A percentile compares a stretch with the other conserved stretches of the same genome.
Evolutionary conservation across 495 filamentous ascomycete genomes (phyloP).

Genomic region (Penicillium coprophilum): DNA sequence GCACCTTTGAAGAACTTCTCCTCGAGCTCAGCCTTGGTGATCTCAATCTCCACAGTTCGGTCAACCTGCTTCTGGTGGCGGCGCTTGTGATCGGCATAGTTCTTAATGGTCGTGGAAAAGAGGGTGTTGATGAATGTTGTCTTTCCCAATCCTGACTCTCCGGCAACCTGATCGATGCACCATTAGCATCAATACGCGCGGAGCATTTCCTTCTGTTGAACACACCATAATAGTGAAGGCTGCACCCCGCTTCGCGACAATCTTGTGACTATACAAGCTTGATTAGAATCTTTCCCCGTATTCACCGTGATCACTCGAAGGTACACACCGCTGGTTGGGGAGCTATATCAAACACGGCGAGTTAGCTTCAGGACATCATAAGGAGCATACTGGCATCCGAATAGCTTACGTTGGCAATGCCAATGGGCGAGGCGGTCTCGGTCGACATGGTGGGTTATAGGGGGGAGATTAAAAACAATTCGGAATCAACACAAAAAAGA

Average conservation of each 20-base stretch:
- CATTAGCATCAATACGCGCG: conserved; percentile 31
- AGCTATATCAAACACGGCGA: conserved; percentile 48
- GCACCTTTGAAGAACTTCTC: conserved; percentile 99
- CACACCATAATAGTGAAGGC: conserved; percentile 98
- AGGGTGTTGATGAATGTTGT: conserved; percentile 99
- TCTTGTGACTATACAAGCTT: conserved; percentile 75
- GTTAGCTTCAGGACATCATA: conserved; percentile 17
- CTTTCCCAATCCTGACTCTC: conserved; percentile 97
- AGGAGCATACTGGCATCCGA: conserved; percentile 7
- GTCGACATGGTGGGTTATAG: conserved; percentile 63
- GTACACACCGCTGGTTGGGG: conserved; percentile 80
- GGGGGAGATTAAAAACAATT: conserved; percentile 22
- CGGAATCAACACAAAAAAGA: conserved; percentile 21
- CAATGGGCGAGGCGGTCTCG: conserved; percentile 91
- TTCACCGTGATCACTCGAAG: conserved; percentile 6
- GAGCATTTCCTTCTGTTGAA: conserved; percentile 13
- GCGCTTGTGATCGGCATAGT: conserved; percentile 98
- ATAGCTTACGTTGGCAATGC: conserved; percentile 90
- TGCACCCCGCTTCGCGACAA: conserved; percentile 97
- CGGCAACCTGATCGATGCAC: conserved; percentile 69
- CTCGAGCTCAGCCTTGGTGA: conserved; percentile 98
- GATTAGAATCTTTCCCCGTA: conserved; percentile 34
- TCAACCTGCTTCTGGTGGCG: conserved; percentile 98
- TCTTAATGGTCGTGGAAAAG: conserved; percentile 99
- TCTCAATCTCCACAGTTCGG: conserved; percentile 99